Evolutionary conservation across 345 rosid species (phyloP).

Genomic region (Eutrema japonicum): DNA sequence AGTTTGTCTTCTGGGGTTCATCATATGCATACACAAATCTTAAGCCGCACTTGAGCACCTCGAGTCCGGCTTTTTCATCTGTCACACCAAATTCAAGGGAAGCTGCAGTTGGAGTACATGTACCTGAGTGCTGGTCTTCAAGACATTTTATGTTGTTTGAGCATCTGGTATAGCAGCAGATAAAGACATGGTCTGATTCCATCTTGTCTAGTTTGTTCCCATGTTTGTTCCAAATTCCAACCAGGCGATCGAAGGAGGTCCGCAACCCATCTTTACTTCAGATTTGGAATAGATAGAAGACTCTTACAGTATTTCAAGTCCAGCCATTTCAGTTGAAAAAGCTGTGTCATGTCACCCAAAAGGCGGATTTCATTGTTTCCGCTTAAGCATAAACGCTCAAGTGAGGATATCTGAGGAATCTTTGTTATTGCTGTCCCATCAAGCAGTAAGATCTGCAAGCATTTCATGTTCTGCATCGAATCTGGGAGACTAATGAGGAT

Average conservation of each 20-base stretch:
- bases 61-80: neutral
- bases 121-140: neutral
- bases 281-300: slow-evolving; percentile 24
- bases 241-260: slow-evolving; percentile 7
- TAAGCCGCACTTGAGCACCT: slow-evolving; percentile 20
- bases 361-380: neutral
- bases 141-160: slow-evolving; percentile 9
- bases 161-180: slow-evolving; percentile 16
- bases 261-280: slow-evolving; percentile 4
- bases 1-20: slow-evolving; percentile 14
- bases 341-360: neutral
- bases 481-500: slow-evolving; percentile 2
- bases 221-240: slow-evolving; percentile 13
- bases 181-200: slow-evolving; percentile 19
- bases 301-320: slow-evolving; percentile 31
- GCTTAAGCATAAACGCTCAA: slow-evolving; percentile 28
- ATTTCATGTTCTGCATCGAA: neutral
- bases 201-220: slow-evolving; percentile 1
- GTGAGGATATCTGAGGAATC: slow-evolving; percentile 19
- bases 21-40: slow-evolving; percentile 26
- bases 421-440: slow-evolving; percentile 14
- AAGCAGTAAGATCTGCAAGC: slow-evolving; percentile 19
- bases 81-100: slow-evolving; percentile 15
- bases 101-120: slow-evolving; percentile 5
- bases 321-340: slow-evolving; percentile 22